Evolutionary conservation across 768 basidiomycete species (phyloP).

Genomic region (Suillus alpinus): DNA sequence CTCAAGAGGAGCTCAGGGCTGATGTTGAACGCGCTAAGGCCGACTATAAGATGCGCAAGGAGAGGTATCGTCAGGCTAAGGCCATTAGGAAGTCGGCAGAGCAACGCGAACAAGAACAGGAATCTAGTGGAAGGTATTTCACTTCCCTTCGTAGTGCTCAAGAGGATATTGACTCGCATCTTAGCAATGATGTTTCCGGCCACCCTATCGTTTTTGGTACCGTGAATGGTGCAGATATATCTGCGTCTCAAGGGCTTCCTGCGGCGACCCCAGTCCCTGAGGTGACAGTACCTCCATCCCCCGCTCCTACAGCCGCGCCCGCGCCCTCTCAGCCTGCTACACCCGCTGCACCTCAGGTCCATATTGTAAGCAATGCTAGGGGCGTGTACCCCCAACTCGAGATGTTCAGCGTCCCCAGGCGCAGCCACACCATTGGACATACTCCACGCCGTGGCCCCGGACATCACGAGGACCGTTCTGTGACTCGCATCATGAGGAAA

Average conservation of each 20-base stretch:
- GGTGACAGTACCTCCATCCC: slow-evolving; percentile 2
- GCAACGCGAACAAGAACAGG: slow-evolving; percentile 20
- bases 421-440: slow-evolving; percentile 32
- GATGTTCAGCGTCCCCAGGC: slow-evolving; percentile 55
- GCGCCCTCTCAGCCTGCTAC: slow-evolving; percentile 8
- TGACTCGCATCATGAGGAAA: slow-evolving; percentile 52
- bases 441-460: slow-evolving; percentile 19
- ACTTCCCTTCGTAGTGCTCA: background rate
- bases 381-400: slow-evolving; percentile 62
- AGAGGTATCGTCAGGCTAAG: slow-evolving; percentile 59
- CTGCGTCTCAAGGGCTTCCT: background rate
- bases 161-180: slow-evolving; percentile 4
- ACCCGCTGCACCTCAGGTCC: slow-evolving; percentile 24
- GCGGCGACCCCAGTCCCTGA: slow-evolving; percentile 9
- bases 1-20: slow-evolving; percentile 27
- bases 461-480: slow-evolving; percentile 21
- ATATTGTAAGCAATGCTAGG: slow-evolving; percentile 61
- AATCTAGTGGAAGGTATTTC: slow-evolving; percentile 25
- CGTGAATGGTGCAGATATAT: background rate
- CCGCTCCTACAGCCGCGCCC: slow-evolving; percentile 16
- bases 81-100: slow-evolving; percentile 44
- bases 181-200: slow-evolving; percentile 21
- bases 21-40: slow-evolving; percentile 66
- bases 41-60: slow-evolving; percentile 67
- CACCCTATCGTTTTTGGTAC: slow-evolving; percentile 16